Conservation (phyloP, 331 rosid species). For the Malus hybrid region DNA sequence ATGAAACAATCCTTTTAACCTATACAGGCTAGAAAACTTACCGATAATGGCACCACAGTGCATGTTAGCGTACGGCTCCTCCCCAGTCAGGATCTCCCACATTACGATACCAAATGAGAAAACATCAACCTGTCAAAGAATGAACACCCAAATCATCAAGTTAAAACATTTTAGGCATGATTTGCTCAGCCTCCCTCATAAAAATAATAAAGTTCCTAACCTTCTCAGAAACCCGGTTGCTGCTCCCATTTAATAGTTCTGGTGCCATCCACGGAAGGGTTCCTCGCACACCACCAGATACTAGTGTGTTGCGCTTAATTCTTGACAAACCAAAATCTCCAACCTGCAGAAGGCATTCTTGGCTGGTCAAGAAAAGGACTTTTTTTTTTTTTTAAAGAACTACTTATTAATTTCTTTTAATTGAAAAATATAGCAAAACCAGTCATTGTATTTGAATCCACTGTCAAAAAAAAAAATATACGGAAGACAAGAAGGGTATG, state of each 20-base stretch:
- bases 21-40: constrained; percentile 16
- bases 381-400: neutral
- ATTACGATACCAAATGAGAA: constrained; percentile 85
- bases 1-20: neutral
- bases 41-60: constrained; percentile 97
- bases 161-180: neutral
- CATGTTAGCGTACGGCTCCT: constrained; percentile 91
- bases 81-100: constrained; percentile 98
- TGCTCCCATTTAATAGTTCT: constrained; percentile 74
- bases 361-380: neutral
- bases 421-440: neutral
- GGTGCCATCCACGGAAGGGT: constrained; percentile 99
- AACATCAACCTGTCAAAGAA: constrained; percentile 62
- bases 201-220: constrained; percentile 29
- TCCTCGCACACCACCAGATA: constrained; percentile 93
- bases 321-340: constrained; percentile 91
- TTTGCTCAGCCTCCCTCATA: neutral
- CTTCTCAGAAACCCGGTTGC: constrained; percentile 85
- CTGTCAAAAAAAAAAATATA: neutral
- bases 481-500: neutral
- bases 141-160: neutral
- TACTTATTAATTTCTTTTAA: neutral
- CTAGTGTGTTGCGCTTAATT: constrained; percentile 82
- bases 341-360: constrained; percentile 41
- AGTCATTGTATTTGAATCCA: neutral